Evolutionary conservation across 2,329 filamentous ascomycete species (phyloP).

Genomic region (Monosporascus sp.): DNA sequence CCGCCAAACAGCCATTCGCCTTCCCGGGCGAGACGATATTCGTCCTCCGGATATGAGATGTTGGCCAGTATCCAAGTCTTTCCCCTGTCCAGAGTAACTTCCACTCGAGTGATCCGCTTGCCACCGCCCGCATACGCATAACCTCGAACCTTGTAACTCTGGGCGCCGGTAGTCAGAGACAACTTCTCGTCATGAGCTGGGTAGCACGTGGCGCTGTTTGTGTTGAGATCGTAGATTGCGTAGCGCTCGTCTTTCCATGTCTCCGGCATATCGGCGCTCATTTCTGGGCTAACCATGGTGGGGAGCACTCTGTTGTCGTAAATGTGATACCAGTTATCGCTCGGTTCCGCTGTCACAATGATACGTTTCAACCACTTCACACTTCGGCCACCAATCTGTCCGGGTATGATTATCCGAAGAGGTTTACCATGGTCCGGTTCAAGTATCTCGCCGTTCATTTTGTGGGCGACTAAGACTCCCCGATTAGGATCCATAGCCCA

Average conservation of each 20-base stretch:
- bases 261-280: slow-evolving; percentile 65
- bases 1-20: slow-evolving; percentile 68
- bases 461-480: slow-evolving; percentile 82
- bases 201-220: slow-evolving; percentile 77
- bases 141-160: slow-evolving; percentile 63
- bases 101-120: slow-evolving; percentile 74
- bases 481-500: slow-evolving; percentile 81
- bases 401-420: slow-evolving; percentile 76
- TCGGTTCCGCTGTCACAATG: slow-evolving; percentile 71
- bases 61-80: slow-evolving; percentile 73
- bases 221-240: slow-evolving; percentile 86
- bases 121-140: slow-evolving; percentile 90
- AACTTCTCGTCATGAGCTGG: slow-evolving; percentile 74
- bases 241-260: slow-evolving; percentile 89
- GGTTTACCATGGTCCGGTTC: slow-evolving; percentile 83
- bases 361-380: slow-evolving; percentile 90
- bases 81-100: slow-evolving; percentile 79
- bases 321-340: slow-evolving; percentile 93
- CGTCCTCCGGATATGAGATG: slow-evolving; percentile 80
- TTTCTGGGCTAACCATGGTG: slow-evolving; percentile 79
- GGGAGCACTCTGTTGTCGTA: slow-evolving; percentile 89
- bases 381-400: slow-evolving; percentile 86
- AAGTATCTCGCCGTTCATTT: slow-evolving; percentile 82
- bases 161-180: slow-evolving; percentile 38
- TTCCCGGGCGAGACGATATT: slow-evolving; percentile 61